Conservation (phyloP, 352 stramenopile genomes). For the Phytophthora melonis region DNA sequence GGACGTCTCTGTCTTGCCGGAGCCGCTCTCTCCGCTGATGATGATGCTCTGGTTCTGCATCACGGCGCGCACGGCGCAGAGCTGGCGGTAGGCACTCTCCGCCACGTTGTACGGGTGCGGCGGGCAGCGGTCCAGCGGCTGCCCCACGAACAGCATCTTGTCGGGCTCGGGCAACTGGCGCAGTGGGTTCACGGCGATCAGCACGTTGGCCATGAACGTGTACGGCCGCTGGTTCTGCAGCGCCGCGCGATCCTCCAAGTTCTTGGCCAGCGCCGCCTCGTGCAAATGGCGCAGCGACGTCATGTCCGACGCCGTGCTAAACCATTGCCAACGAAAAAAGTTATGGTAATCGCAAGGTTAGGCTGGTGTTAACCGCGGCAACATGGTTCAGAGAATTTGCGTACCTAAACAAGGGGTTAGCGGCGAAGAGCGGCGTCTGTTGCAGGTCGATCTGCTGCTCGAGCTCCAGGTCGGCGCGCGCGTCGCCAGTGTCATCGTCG, state of each 20-base stretch:
- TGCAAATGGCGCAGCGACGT: slow-evolving; percentile 86
- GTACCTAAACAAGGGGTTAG: slow-evolving; percentile 75
- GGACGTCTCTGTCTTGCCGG: slow-evolving; percentile 96
- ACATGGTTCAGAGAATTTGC: background rate
- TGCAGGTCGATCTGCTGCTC: slow-evolving; percentile 55
- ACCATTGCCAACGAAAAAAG: background rate
- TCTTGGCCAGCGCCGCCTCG: slow-evolving; percentile 89
- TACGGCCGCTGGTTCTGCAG: slow-evolving; percentile 82
- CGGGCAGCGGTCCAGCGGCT: slow-evolving; percentile 71
- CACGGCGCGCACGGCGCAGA: slow-evolving; percentile 80
- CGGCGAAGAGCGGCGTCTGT: slow-evolving; percentile 62
- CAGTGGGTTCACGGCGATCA: slow-evolving; percentile 89
- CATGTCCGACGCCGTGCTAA: slow-evolving; percentile 79
- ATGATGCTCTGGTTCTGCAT: slow-evolving; percentile 96
- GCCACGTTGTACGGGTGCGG: slow-evolving; percentile 90
- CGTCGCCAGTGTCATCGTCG: background rate
- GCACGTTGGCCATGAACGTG: slow-evolving; percentile 90
- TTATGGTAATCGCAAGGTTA: background rate
- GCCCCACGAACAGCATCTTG: slow-evolving; percentile 74
- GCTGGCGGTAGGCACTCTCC: slow-evolving; percentile 84
- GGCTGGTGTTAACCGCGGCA: background rate
- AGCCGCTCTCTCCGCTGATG: slow-evolving; percentile 94
- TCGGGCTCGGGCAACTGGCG: slow-evolving; percentile 77
- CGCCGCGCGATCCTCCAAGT: slow-evolving; percentile 84
- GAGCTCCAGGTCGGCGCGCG: slow-evolving; percentile 23